phyloP scores from a whole-genome alignment of 202 grass and related monocot species.

The Schoenoplectus tabernaemontani region DNA sequence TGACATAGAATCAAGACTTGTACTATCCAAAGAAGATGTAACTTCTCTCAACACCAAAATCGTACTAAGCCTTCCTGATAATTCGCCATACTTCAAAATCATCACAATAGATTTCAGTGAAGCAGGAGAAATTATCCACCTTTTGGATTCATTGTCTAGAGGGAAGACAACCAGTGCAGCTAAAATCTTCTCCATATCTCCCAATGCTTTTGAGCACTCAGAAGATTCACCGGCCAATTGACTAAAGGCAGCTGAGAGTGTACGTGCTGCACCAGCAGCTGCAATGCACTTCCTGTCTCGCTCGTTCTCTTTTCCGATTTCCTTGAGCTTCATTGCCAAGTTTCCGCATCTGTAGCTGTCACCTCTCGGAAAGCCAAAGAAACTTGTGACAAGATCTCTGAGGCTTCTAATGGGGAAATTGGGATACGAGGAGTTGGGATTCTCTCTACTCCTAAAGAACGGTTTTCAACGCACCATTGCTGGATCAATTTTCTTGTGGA shows the following conservation, averaged over 20 bases:
- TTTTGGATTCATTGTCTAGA: conserved; percentile 31
- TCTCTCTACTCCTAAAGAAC: conserved; percentile 51
- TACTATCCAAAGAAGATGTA: conserved; percentile 32
- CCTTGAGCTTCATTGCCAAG: conserved; percentile 30
- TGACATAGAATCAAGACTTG: conserved; percentile 38
- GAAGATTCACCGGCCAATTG: conserved; percentile 24
- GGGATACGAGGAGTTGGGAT: conserved; percentile 72
- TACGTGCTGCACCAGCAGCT: conserved; percentile 18
- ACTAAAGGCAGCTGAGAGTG: conserved; percentile 22
- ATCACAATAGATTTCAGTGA: conserved; percentile 36
- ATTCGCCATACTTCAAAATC: conserved; percentile 29
- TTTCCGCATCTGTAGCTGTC: conserved; percentile 27
- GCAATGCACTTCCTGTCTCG: conserved; percentile 46
- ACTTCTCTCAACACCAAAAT: conserved; percentile 47
- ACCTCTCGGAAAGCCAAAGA: conserved; percentile 15
- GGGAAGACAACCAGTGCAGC: conserved; percentile 39
- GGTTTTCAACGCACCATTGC: conserved; percentile 77
- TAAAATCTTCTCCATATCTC: conserved; percentile 41
- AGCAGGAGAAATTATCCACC: conserved; percentile 34
- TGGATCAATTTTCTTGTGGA: conserved; percentile 62
- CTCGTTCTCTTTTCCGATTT: conserved; percentile 61
- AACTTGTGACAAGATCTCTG: conserved; percentile 36
- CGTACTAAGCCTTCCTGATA: conserved; percentile 21
- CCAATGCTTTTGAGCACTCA: neutral
- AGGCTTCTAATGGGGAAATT: conserved; percentile 33